phyloP scores from a whole-genome alignment of 352 stramenopile species.

The Phytophthora pluvialis region DNA sequence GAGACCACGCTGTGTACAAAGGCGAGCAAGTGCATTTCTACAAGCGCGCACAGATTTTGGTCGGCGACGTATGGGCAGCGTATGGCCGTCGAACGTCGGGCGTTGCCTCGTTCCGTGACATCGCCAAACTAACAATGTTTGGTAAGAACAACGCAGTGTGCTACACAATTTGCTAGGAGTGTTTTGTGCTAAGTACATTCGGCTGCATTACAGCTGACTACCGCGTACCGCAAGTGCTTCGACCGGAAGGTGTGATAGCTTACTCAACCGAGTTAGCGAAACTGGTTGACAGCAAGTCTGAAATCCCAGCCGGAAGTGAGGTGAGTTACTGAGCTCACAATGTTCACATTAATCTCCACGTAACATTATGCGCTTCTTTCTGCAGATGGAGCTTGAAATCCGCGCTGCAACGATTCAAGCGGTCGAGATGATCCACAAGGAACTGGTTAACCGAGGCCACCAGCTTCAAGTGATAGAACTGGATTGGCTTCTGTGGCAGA shows the following conservation, averaged over 20 bases:
- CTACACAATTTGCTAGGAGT: too few species aligned
- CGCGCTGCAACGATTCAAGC: constrained; percentile 84
- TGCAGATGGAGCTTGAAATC: constrained; percentile 85
- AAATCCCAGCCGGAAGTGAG: constrained; percentile 70
- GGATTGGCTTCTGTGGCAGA: constrained; percentile 91
- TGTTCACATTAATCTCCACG: too few species aligned
- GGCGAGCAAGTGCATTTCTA: constrained; percentile 90
- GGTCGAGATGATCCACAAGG: constrained; percentile 71
- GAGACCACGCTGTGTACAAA: constrained; percentile 84
- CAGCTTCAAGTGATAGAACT: constrained; percentile 78
- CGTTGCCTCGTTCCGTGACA: constrained; percentile 77
- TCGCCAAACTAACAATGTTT: constrained; percentile 90
- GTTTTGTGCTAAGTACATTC: not conserved
- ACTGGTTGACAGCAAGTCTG: constrained; percentile 60
- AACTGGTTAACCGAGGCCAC: constrained; percentile 42
- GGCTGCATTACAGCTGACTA: constrained; percentile 71
- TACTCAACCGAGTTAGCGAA: constrained; percentile 57
- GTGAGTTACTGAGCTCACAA: constrained; percentile 29
- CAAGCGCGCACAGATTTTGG: constrained; percentile 91
- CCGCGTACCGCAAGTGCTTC: constrained; percentile 84
- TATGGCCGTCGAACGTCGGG: constrained; percentile 64
- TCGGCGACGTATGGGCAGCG: constrained; percentile 87
- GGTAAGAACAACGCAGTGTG: constrained; percentile 31
- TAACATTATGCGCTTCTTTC: not conserved
- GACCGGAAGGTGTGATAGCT: constrained; percentile 69